phyloP scores from a whole-genome alignment of 352 stramenopile species.

The Phytophthora europaea region DNA sequence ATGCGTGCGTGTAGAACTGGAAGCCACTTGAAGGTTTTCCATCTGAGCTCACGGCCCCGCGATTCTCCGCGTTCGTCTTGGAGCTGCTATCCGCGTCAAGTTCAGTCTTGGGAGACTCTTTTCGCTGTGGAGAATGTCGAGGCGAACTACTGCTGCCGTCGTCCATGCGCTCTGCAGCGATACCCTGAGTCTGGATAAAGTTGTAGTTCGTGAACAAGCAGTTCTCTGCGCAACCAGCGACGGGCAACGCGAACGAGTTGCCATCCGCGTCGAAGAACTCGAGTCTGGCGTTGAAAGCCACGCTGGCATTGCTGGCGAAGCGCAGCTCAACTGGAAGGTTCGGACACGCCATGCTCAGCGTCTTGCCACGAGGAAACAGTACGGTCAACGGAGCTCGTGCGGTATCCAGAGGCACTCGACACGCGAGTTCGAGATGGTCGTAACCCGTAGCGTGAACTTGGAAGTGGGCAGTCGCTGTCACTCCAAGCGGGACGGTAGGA shows the following conservation, averaged over 20 bases:
- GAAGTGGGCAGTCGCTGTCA: constrained; percentile 74
- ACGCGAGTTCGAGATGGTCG: constrained; percentile 91
- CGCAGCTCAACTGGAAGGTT: constrained; percentile 87
- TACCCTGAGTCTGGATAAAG: constrained; percentile 75
- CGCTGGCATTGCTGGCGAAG: constrained; percentile 84
- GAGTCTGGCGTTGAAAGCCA: constrained; percentile 92
- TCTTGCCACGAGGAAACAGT: constrained; percentile 91
- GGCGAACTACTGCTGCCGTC: constrained; percentile 2
- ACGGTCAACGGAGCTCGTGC: constrained; percentile 86
- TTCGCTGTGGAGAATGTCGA: constrained; percentile 16
- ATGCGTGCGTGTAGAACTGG: constrained; percentile 61
- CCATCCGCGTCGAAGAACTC: constrained; percentile 95
- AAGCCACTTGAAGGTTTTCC: constrained; percentile 21
- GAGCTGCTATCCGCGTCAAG: constrained; percentile 1
- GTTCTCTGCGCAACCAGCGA: constrained; percentile 93
- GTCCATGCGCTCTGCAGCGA: constrained; percentile 22
- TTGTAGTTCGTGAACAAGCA: constrained; percentile 92
- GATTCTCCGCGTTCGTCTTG: not conserved
- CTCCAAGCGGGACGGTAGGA: constrained; percentile 90
- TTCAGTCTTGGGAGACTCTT: constrained; percentile 9
- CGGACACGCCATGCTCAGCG: constrained; percentile 85
- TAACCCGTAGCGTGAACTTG: constrained; percentile 92
- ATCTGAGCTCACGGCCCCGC: not conserved
- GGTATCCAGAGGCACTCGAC: constrained; percentile 81
- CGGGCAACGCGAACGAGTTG: constrained; percentile 84